These are phyloP conservation scores for Massospora cicadina DNA, from an alignment of 371 early-diverging fungal genomes.

Conservation along the genomic window DNA sequence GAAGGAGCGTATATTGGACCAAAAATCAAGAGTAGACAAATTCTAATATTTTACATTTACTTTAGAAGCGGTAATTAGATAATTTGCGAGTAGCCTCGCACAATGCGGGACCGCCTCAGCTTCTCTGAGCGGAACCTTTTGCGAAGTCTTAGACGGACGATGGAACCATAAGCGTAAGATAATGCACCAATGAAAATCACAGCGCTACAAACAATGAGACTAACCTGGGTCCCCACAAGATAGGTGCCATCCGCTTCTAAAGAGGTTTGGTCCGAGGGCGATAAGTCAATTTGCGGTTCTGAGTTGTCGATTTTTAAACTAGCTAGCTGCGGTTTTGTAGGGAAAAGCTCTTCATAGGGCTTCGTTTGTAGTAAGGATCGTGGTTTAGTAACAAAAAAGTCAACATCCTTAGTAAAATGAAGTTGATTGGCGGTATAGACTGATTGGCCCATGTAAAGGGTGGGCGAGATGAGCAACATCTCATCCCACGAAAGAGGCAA, in stretches of 20 bases:
- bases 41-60: no score
- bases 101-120: neutral
- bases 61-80: no score
- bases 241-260: conserved; percentile 1
- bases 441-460: neutral
- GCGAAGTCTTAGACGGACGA: neutral
- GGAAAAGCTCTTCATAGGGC: neutral
- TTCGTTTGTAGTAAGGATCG: neutral
- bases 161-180: neutral
- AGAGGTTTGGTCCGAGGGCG: neutral
- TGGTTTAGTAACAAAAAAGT: neutral
- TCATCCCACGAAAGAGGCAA: neutral
- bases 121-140: neutral
- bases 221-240: neutral
- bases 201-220: neutral
- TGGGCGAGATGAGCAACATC: neutral
- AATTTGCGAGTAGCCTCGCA: neutral
- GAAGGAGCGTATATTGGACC: no score
- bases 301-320: neutral
- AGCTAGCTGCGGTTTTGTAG: neutral
- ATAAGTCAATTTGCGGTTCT: neutral
- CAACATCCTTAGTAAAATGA: neutral
- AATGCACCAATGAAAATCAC: neutral
- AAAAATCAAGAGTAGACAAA: no score
- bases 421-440: neutral